phyloP scores from a whole-genome alignment of 257 asterid genomes.

The Gentiana dahurica region DNA sequence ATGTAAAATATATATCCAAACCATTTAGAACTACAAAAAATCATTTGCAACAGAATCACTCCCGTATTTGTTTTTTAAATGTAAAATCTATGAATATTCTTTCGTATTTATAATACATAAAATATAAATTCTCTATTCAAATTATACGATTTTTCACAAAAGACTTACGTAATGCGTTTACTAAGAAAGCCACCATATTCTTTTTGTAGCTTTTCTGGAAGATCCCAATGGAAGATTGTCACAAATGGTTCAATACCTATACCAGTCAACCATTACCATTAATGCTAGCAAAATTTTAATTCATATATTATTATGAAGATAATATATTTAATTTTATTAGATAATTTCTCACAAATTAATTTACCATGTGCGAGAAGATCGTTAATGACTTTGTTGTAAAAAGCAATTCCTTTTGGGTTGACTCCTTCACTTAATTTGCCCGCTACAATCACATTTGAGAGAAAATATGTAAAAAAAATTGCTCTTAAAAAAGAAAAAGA shows the following conservation, averaged over 20 bases:
- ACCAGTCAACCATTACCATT: too few relatives aligned
- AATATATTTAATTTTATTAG: too few relatives aligned
- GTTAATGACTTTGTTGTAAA: not conserved
- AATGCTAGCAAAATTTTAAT: too few relatives aligned
- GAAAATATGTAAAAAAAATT: not conserved
- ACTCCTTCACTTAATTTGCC: not conserved
- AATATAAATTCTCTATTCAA: too few relatives aligned
- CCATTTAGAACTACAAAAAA: too few relatives aligned
- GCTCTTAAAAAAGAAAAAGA: not conserved
- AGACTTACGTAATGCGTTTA: not conserved
- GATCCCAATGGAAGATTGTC: conserved; percentile 2
- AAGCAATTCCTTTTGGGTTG: not conserved
- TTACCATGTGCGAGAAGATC: not conserved
- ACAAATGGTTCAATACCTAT: not conserved
- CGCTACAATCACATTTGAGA: not conserved
- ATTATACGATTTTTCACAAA: too few relatives aligned
- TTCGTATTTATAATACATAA: too few relatives aligned
- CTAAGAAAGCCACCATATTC: conserved; percentile 3
- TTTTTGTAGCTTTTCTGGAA: not conserved
- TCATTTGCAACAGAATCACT: too few relatives aligned
- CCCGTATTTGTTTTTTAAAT: too few relatives aligned
- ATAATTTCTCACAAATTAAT: not conserved
- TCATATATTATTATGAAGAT: too few relatives aligned
- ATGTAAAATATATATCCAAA: too few relatives aligned
- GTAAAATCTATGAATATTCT: too few relatives aligned